Evolutionary conservation across 495 filamentous ascomycete species (phyloP).

Genomic region (Melanomma pulvis-pyrius): DNA sequence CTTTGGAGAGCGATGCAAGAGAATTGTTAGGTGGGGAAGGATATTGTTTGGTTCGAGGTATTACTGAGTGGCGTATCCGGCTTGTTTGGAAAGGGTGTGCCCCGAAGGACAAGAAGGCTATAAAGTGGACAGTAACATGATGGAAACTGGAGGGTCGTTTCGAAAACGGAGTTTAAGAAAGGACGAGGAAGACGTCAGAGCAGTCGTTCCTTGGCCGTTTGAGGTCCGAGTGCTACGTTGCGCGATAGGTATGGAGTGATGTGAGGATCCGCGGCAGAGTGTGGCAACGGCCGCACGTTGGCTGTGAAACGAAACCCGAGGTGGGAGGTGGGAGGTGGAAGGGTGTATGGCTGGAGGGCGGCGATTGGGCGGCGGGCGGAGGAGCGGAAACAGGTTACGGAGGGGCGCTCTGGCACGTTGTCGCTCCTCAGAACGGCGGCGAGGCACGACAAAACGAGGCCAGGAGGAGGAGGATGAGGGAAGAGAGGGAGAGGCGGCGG

Average conservation of each 20-base stretch:
- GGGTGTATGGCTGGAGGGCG: not conserved
- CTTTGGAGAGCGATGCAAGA: not conserved
- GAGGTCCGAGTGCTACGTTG: slow-evolving; percentile 22
- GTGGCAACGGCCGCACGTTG: slow-evolving; percentile 33
- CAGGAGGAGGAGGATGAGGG: not conserved
- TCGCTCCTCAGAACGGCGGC: slow-evolving; percentile 1
- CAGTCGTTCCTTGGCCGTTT: slow-evolving; percentile 14
- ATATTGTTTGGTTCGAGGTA: not conserved
- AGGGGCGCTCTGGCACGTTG: not conserved
- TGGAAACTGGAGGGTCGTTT: slow-evolving; percentile 31
- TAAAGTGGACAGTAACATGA: slow-evolving; percentile 42
- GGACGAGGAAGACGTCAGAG: slow-evolving; percentile 16
- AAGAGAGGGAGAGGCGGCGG: slow-evolving; percentile 2
- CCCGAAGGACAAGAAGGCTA: slow-evolving; percentile 45
- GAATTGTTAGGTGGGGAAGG: not conserved
- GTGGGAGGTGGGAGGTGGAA: not conserved
- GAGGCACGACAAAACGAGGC: not conserved
- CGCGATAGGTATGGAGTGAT: slow-evolving; percentile 21
- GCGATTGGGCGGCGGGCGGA: not conserved
- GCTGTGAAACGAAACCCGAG: slow-evolving; percentile 25
- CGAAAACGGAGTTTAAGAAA: slow-evolving; percentile 26
- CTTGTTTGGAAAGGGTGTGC: slow-evolving; percentile 22
- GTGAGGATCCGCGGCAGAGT: slow-evolving; percentile 34
- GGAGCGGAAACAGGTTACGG: not conserved
- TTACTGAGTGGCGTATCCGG: slow-evolving; percentile 6